These are phyloP conservation scores for Magnaporthiopsis poae DNA, from an alignment of 2,329 filamentous ascomycete genomes.

Conservation along the genomic window DNA sequence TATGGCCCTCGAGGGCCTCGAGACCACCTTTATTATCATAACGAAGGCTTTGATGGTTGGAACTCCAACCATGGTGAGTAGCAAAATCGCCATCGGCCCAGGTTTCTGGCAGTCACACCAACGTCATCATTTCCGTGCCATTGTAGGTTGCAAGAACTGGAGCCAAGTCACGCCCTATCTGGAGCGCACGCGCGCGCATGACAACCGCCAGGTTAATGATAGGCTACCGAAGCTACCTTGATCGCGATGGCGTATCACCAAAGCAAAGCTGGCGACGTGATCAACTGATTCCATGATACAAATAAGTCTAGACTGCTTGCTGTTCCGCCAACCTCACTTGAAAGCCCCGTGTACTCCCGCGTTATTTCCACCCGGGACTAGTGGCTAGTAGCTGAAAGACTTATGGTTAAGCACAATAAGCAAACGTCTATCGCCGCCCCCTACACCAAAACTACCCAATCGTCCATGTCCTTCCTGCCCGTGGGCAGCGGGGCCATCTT, in stretches of 20 bases:
- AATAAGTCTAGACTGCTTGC: neutral
- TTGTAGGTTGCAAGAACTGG: conserved; percentile 33
- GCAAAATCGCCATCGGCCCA: neutral
- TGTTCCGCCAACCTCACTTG: neutral
- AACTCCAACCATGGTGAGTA: conserved; percentile 33
- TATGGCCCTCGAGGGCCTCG: conserved; percentile 34
- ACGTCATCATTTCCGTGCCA: neutral
- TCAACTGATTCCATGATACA: neutral
- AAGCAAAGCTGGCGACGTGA: neutral
- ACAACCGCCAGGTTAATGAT: conserved; percentile 33
- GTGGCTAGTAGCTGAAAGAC: neutral
- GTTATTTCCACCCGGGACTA: neutral
- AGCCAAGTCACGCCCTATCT: conserved; percentile 31
- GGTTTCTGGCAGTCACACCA: neutral
- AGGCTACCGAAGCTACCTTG: neutral
- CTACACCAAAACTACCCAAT: conserved; percentile 13
- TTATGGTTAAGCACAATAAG: neutral
- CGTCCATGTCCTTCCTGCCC: conserved; percentile 21
- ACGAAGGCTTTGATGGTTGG: conserved; percentile 36
- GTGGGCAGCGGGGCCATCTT: conserved; percentile 15
- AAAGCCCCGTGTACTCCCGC: neutral
- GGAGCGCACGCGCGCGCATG: conserved; percentile 34
- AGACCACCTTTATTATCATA: conserved; percentile 37
- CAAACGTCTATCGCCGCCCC: neutral
- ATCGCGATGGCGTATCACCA: neutral